Evolutionary conservation across 192 early-diverging fungal genomes (phyloP).

Genomic region (Spizellomyces sp.): DNA sequence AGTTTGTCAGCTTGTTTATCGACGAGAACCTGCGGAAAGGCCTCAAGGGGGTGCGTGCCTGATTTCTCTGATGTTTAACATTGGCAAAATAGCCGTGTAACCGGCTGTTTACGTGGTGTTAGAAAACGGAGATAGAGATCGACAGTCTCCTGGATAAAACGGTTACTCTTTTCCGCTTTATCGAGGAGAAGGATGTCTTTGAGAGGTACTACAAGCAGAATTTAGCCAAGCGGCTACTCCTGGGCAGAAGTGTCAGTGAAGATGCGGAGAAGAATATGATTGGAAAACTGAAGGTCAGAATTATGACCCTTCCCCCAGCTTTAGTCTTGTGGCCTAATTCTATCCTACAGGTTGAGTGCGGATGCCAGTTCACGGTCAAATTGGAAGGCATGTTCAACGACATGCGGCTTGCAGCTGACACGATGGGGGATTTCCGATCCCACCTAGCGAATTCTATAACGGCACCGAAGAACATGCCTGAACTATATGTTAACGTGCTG

Average conservation of each 20-base stretch:
- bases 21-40: slow-evolving; percentile 91
- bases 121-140: slow-evolving; percentile 60
- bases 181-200: slow-evolving; percentile 94
- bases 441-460: slow-evolving; percentile 17
- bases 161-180: slow-evolving; percentile 87
- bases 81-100: slow-evolving; percentile 30
- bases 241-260: slow-evolving; percentile 72
- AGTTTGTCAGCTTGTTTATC: slow-evolving; percentile 91
- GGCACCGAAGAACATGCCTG: slow-evolving; percentile 39
- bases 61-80: slow-evolving; percentile 32
- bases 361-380: slow-evolving; percentile 87
- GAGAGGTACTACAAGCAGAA: slow-evolving; percentile 96
- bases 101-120: slow-evolving; percentile 47
- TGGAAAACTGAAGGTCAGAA: slow-evolving; percentile 73
- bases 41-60: slow-evolving; percentile 69
- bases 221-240: slow-evolving; percentile 85
- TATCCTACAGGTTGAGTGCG: slow-evolving; percentile 78
- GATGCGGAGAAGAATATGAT: slow-evolving; percentile 89
- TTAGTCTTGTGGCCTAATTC: neutral
- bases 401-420: slow-evolving; percentile 76
- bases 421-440: slow-evolving; percentile 58
- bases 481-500: slow-evolving; percentile 78
- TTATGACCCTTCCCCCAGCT: neutral
- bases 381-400: slow-evolving; percentile 98
- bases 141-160: slow-evolving; percentile 77